These are phyloP conservation scores for Saccharomycopsis fibuligera DNA, from an alignment of 805 yeast genomes.

Conservation along the genomic window DNA sequence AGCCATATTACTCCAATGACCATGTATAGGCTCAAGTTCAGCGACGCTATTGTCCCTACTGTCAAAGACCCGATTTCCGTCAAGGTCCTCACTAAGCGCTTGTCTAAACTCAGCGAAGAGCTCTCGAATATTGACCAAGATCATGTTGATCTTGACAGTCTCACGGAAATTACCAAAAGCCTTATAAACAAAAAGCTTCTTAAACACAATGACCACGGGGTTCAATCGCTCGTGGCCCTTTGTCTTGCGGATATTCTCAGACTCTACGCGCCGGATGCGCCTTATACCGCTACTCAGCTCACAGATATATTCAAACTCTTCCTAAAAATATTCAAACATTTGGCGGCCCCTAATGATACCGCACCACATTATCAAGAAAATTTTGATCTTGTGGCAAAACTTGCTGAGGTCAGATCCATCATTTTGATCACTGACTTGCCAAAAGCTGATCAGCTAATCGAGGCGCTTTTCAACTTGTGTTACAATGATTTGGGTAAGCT, in stretches of 20 bases:
- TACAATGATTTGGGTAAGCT: conserved; percentile 39
- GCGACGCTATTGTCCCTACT: conserved; percentile 48
- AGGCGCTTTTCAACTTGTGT: conserved; percentile 51
- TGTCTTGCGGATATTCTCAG: conserved; percentile 71
- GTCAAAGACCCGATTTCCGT: conserved; percentile 51
- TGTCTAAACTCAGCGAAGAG: conserved; percentile 56
- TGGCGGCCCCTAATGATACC: conserved; percentile 43
- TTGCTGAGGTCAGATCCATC: conserved; percentile 71
- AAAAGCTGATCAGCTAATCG: conserved; percentile 48
- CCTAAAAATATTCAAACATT: conserved; percentile 51
- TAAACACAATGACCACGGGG: conserved; percentile 44
- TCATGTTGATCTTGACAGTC: conserved; percentile 33
- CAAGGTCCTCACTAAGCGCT: conserved; percentile 52
- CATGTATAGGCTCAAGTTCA: conserved; percentile 26
- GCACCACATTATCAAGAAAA: conserved; percentile 59
- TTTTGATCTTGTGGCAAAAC: conserved; percentile 54
- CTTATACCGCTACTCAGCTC: conserved; percentile 61
- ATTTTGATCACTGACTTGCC: conserved; percentile 72
- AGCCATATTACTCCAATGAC: background rate
- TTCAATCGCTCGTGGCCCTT: conserved; percentile 65
- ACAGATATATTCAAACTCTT: conserved; percentile 61
- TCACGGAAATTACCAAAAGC: conserved; percentile 35
- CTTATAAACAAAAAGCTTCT: conserved; percentile 45
- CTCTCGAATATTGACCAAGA: conserved; percentile 42
- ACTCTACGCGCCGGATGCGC: conserved; percentile 85